These are phyloP conservation scores for Aspergillus intermedius DNA, from an alignment of 2,329 filamentous ascomycete genomes.

Conservation along the genomic window DNA sequence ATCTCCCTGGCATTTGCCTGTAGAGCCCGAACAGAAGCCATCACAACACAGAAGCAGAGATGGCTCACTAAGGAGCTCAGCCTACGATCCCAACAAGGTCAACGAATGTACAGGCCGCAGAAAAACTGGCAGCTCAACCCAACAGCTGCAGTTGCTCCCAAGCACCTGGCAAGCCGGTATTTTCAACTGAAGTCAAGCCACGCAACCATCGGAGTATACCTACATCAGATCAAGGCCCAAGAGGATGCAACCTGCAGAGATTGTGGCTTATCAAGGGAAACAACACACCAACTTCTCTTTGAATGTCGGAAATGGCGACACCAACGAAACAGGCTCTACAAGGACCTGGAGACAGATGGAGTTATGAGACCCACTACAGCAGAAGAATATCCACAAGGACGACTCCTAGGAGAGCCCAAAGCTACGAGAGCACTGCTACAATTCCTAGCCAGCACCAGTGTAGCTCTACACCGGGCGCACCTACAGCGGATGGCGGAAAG, in stretches of 20 bases:
- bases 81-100: too few relatives aligned
- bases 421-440: background rate
- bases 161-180: background rate
- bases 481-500: background rate
- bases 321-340: background rate
- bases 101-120: background rate
- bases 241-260: background rate
- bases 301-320: background rate
- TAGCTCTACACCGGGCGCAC: background rate
- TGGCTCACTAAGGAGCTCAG: too few relatives aligned
- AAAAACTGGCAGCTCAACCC: background rate
- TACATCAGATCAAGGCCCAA: background rate
- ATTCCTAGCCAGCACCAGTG: background rate
- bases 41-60: too few relatives aligned
- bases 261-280: background rate
- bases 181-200: background rate
- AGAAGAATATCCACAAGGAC: background rate
- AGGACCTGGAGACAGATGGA: background rate
- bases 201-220: background rate
- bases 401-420: background rate
- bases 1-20: too few relatives aligned
- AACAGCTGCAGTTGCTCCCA: background rate
- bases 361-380: background rate
- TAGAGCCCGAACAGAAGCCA: too few relatives aligned
- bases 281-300: background rate